A percentile compares a stretch with the other conserved stretches of the same genome.
Conservation (phyloP, 2,329 filamentous ascomycete species). For the Didymella pinodella region DNA sequence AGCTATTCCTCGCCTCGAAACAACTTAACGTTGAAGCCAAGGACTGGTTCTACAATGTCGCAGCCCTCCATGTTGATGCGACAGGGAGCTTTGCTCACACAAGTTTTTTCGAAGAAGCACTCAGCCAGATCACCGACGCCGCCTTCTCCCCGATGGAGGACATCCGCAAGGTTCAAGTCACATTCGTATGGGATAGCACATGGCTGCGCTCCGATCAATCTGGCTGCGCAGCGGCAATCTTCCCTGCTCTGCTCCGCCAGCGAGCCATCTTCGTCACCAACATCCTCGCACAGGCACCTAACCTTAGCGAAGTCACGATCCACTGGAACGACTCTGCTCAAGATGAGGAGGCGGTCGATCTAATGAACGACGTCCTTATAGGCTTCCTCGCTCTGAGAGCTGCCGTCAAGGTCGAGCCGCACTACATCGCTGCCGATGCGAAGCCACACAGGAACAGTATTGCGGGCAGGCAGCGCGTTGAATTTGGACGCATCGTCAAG, state of each 20-base stretch:
- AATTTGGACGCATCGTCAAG: constrained; percentile 42
- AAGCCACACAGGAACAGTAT: constrained; percentile 36
- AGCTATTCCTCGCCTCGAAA: constrained; percentile 42
- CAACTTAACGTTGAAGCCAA: constrained; percentile 41
- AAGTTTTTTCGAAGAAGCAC: constrained; percentile 43
- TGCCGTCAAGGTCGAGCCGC: constrained; percentile 34
- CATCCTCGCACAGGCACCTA: constrained; percentile 37
- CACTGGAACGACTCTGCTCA: constrained; percentile 46
- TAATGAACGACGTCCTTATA: constrained; percentile 38
- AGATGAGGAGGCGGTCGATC: constrained; percentile 30
- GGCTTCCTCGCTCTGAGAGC: constrained; percentile 33
- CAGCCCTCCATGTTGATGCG: constrained; percentile 40
- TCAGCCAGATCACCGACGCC: constrained; percentile 39
- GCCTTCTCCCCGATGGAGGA: constrained; percentile 46
- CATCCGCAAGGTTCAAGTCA: constrained; percentile 44
- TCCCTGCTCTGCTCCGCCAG: constrained; percentile 38
- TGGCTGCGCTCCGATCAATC: constrained; percentile 39
- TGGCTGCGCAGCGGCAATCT: constrained; percentile 33
- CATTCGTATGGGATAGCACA: constrained; percentile 46
- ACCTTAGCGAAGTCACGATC: constrained; percentile 38
- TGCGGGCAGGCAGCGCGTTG: constrained; percentile 39
- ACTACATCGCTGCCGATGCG: constrained; percentile 38
- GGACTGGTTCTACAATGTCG: constrained; percentile 47
- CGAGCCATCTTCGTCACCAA: constrained; percentile 35
- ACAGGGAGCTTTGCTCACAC: constrained; percentile 47